Base-by-base conservation (phyloP, 257 asterid genomes). In the Striga asiatica region DNA sequence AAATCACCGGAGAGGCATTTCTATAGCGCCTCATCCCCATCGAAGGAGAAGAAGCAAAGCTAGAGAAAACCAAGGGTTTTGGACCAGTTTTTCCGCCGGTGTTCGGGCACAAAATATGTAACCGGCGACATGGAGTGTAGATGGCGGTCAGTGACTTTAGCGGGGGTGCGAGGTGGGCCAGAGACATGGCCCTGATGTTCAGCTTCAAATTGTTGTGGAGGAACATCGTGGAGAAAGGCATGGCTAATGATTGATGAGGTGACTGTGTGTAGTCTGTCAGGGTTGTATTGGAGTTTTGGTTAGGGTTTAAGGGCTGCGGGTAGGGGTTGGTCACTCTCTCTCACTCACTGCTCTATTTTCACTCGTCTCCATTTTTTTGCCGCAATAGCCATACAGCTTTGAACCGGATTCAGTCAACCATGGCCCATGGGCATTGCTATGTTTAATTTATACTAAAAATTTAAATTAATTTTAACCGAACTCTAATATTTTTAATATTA, bases 261-360 rank as follows among this genome's bases (percentile, higher is more conserved):
- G 20, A 9, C 24, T 16, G 42, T 17, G 43, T 25, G 13, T 4
- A 56, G 70, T 48, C 52, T 28, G 68, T 38, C 62, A 54, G 35
- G 32, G 7, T 48, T 60, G 18, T 4, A 2, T 27, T 21, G 12
- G 48, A 42, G 34, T 32, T 65, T 66, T 62, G 68, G 74, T 71
- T 77, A 76, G 93, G 95, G 86, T 85, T 79, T 73, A 62, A 18
- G 16, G 66, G n/a, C n/a, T n/a, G n/a, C n/a, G n/a, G n/a, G n/a
- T n/a, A n/a, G n/a, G n/a, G n/a, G n/a, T n/a, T n/a, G n/a, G n/a
- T n/a, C n/a, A n/a, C n/a, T n/a, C n/a, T n/a, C n/a, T n/a, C n/a
- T n/a, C n/a, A n/a, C n/a, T n/a, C n/a, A n/a, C n/a, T n/a, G n/a
- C n/a, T n/a, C n/a, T n/a, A n/a, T n/a, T n/a, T n/a, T n/a, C n/a